Conservation (phyloP, 2,329 filamentous ascomycete species). For the Ramularia collo-cygni region DNA sequence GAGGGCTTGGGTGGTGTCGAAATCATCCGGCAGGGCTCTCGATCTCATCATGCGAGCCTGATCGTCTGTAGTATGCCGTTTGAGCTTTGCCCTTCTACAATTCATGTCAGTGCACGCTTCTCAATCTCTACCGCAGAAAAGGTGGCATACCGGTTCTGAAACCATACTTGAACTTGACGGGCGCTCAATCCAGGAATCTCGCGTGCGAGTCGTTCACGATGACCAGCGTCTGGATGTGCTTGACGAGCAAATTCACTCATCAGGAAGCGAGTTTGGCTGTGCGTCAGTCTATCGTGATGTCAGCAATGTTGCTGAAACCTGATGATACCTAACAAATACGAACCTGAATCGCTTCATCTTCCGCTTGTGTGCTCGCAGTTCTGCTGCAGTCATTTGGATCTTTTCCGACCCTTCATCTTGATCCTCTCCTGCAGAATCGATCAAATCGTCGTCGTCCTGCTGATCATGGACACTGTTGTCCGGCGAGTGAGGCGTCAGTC, state of each 20-base stretch:
- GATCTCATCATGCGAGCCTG: constrained; percentile 56
- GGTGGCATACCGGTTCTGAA: constrained; percentile 75
- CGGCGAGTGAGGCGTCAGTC: constrained; percentile 40
- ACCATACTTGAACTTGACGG: constrained; percentile 95
- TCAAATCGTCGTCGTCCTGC: constrained; percentile 35
- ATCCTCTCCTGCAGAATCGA: constrained; percentile 30
- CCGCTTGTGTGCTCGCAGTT: constrained; percentile 43
- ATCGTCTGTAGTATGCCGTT: constrained; percentile 54
- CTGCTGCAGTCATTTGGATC: constrained; percentile 38
- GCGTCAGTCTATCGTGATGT: constrained; percentile 61
- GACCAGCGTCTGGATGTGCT: constrained; percentile 85
- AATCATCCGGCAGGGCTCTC: constrained; percentile 52
- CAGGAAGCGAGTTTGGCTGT: constrained; percentile 93
- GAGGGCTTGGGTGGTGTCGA: constrained; percentile 54
- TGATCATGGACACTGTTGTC: constrained; percentile 26
- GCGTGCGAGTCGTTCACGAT: constrained; percentile 75
- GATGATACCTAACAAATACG: not conserved
- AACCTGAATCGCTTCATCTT: constrained; percentile 74
- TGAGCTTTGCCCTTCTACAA: constrained; percentile 53
- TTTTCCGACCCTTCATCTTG: constrained; percentile 23
- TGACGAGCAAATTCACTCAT: constrained; percentile 97
- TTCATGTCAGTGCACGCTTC: constrained; percentile 9
- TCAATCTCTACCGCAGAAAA: constrained; percentile 1
- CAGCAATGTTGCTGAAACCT: constrained; percentile 10
- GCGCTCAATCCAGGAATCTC: constrained; percentile 90